Conservation (phyloP, 2,329 filamentous ascomycete species). For the Curvularia verruculosa region DNA sequence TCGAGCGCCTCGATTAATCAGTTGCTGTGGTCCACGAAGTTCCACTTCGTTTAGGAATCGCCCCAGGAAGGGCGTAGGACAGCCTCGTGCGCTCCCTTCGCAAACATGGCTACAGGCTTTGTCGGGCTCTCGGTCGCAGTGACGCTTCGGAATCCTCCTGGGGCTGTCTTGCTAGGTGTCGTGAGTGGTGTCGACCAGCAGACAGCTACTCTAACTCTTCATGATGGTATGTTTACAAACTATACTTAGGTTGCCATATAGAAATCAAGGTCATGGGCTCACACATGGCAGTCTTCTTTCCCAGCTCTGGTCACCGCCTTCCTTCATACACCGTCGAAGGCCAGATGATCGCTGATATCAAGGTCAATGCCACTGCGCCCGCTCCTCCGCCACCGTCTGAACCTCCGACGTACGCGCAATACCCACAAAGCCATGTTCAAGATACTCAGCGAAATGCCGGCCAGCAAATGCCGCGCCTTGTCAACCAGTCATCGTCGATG, state of each 20-base stretch:
- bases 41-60: conserved; percentile 7
- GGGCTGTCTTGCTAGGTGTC: conserved; percentile 69
- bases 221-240: conserved; percentile 64
- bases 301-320: conserved; percentile 60
- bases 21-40: conserved; percentile 1
- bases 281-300: conserved; percentile 56
- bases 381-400: conserved; percentile 26
- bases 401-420: conserved; percentile 26
- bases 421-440: conserved; percentile 25
- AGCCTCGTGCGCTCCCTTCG: not conserved
- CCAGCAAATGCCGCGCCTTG: conserved; percentile 20
- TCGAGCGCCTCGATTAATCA: not conserved
- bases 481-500: conserved; percentile 18
- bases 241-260: not conserved
- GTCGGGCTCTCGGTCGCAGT: conserved; percentile 78
- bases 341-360: conserved; percentile 64
- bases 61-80: conserved; percentile 5
- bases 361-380: conserved; percentile 52
- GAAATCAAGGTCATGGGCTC: conserved; percentile 1
- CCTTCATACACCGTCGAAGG: conserved; percentile 63
- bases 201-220: conserved; percentile 66
- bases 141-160: conserved; percentile 69
- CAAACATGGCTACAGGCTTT: conserved; percentile 68
- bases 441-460: conserved; percentile 11
- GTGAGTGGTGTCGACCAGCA: conserved; percentile 73